phyloP scores from a whole-genome alignment of 148 eudicot genomes.

The Rhododendron henanense region DNA sequence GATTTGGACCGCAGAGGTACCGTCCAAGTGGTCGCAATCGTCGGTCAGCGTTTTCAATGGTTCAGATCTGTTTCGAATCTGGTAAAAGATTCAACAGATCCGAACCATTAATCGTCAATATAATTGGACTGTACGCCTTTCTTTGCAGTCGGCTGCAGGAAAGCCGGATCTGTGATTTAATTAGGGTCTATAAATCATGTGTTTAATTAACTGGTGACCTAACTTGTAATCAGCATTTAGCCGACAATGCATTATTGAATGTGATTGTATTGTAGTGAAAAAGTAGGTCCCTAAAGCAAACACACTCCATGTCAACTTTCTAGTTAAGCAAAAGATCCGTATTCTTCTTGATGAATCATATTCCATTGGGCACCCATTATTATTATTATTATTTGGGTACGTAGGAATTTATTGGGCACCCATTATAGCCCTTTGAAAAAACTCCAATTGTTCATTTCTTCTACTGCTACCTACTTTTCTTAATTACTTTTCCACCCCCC shows the following conservation, averaged over 20 bases:
- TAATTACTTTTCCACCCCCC: neutral
- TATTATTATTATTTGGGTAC: too few species aligned
- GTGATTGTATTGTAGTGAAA: neutral
- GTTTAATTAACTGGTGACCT: neutral
- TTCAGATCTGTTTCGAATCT: too few species aligned
- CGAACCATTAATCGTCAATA: too few species aligned
- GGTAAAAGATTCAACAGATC: too few species aligned
- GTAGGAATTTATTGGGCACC: neutral
- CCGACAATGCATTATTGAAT: slow-evolving; percentile 3
- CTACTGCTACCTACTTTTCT: neutral
- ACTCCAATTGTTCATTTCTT: neutral
- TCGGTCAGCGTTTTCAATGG: too few species aligned
- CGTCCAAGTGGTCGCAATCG: too few species aligned
- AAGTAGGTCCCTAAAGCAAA: neutral
- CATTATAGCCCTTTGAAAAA: neutral
- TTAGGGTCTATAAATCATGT: neutral
- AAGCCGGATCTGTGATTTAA: too few species aligned
- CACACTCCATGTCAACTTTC: neutral
- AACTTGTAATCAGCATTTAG: slow-evolving; percentile 1
- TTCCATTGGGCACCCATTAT: neutral
- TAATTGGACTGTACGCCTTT: too few species aligned
- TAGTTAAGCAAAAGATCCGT: slow-evolving; percentile 7
- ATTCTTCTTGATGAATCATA: slow-evolving; percentile 2
- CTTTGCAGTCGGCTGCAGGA: too few species aligned
- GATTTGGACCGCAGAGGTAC: too few species aligned